These are phyloP conservation scores for Lyophyllum atratum DNA, from an alignment of 768 basidiomycete genomes.

Conservation along the genomic window DNA sequence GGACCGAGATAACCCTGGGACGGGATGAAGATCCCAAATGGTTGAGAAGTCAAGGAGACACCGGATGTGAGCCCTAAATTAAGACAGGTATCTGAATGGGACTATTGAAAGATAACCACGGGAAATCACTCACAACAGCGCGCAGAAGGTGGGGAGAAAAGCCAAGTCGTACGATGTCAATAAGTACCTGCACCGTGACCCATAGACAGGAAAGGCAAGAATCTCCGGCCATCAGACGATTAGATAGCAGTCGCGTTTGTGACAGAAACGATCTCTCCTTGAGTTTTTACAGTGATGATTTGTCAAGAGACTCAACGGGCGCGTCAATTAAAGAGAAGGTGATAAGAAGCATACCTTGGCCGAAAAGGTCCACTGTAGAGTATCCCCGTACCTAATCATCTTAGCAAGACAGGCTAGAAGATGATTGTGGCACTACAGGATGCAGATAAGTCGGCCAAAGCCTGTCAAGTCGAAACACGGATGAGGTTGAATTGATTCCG, in stretches of 20 bases:
- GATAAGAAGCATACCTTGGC: not conserved
- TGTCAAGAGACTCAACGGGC: not conserved
- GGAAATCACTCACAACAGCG: not conserved
- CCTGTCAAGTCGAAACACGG: slow-evolving; percentile 5
- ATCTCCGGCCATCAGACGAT: not conserved
- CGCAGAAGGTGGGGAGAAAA: not conserved
- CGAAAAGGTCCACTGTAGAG: not conserved
- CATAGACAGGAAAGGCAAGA: not conserved
- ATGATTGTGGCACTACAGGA: too few species aligned
- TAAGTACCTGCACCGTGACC: not conserved
- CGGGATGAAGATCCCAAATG: not conserved
- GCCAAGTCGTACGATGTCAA: not conserved
- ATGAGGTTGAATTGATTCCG: not conserved
- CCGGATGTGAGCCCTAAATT: not conserved
- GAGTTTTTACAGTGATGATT: not conserved
- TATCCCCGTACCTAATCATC: not conserved
- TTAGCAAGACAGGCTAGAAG: not conserved
- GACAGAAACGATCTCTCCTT: not conserved
- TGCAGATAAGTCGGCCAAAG: not conserved
- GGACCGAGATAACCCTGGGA: not conserved
- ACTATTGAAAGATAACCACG: not conserved
- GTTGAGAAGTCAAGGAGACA: not conserved
- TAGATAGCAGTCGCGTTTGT: not conserved
- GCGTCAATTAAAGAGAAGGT: not conserved
- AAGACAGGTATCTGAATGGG: not conserved